These are phyloP conservation scores for Adansonia rubrostipa DNA, from an alignment of 441 rosid genomes.

Conservation along the genomic window DNA sequence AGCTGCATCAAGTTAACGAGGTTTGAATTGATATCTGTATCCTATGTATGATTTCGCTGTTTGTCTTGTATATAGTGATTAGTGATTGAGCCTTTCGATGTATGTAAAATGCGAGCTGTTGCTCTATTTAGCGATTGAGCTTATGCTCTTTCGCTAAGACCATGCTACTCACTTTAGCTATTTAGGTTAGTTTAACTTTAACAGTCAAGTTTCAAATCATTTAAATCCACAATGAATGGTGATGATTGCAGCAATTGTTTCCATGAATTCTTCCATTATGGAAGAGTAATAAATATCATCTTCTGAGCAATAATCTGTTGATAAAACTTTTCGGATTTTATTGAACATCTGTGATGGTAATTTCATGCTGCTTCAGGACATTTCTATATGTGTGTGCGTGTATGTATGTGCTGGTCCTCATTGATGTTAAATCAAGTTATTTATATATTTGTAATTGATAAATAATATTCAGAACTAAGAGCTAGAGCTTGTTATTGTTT, in stretches of 20 bases:
- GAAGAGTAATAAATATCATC: not conserved
- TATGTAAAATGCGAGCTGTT: not conserved
- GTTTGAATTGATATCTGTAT: slow-evolving; percentile 30
- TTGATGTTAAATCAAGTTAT: not conserved
- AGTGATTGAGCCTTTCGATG: slow-evolving; percentile 6
- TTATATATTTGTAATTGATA: not conserved
- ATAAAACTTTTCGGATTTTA: not conserved
- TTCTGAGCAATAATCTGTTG: not conserved
- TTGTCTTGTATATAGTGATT: slow-evolving; percentile 26
- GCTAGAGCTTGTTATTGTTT: no score
- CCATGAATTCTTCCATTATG: not conserved
- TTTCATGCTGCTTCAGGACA: not conserved
- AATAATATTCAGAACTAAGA: not conserved
- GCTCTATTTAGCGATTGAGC: not conserved
- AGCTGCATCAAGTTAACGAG: slow-evolving; percentile 49
- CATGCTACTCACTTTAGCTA: not conserved
- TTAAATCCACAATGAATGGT: not conserved
- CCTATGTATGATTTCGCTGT: not conserved
- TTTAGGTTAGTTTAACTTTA: not conserved
- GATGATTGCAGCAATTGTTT: not conserved
- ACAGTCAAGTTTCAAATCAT: not conserved
- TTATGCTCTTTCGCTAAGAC: not conserved
- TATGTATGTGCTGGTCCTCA: not conserved
- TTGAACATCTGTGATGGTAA: not conserved
- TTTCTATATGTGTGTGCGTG: not conserved